Evolutionary conservation across 805 yeast species (phyloP).

Genomic region (Wickerhamiella allomyrinae): DNA sequence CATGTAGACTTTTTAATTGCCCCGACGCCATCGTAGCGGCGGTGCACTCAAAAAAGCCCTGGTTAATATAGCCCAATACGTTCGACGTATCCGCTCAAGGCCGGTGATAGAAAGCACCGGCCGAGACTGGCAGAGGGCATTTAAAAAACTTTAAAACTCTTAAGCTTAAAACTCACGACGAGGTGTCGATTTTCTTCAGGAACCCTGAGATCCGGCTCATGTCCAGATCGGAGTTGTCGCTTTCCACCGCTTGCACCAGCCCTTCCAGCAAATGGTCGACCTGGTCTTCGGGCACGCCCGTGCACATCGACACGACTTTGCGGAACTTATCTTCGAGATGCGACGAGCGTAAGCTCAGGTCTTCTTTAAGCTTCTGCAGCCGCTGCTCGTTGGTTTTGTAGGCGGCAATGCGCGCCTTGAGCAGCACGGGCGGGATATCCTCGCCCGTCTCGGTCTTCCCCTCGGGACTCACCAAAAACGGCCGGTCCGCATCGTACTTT

Average conservation of each 20-base stretch:
- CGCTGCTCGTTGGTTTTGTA: constrained; percentile 54
- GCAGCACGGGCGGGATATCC: constrained; percentile 15
- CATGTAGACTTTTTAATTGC: constrained; percentile 18
- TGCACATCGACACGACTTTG: constrained; percentile 76
- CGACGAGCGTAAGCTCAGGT: constrained; percentile 38
- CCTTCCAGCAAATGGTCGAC: constrained; percentile 77
- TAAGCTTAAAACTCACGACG: not conserved
- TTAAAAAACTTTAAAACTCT: no score
- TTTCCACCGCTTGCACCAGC: constrained; percentile 77
- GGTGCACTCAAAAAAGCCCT: constrained; percentile 19
- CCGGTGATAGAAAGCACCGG: constrained; percentile 6
- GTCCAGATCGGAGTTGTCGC: constrained; percentile 59
- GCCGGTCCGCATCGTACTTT: constrained; percentile 54
- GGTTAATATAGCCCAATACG: constrained; percentile 15
- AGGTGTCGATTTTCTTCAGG: constrained; percentile 33
- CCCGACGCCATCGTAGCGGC: constrained; percentile 13
- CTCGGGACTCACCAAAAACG: constrained; percentile 43
- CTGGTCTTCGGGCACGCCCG: constrained; percentile 68
- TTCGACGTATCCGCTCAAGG: constrained; percentile 19
- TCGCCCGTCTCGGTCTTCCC: constrained; percentile 1
- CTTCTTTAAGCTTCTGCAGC: constrained; percentile 38
- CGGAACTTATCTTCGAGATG: constrained; percentile 65
- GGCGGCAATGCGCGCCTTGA: constrained; percentile 64
- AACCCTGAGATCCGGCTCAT: constrained; percentile 42
- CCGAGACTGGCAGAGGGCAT: constrained; percentile 21